phyloP scores from a whole-genome alignment of 2,329 filamentous ascomycete genomes.

The Annulohypoxylon truncatum region DNA sequence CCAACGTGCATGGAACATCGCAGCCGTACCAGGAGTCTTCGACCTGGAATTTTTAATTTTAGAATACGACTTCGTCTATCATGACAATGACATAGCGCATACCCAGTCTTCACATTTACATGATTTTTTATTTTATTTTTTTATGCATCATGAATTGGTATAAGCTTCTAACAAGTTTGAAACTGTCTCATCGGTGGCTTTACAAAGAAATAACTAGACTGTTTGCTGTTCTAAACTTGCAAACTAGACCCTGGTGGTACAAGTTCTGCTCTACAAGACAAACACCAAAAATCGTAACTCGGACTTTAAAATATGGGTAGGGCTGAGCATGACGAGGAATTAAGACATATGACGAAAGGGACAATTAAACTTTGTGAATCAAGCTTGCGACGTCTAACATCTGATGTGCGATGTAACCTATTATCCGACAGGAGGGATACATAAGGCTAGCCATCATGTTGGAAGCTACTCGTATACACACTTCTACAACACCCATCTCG shows the following conservation, averaged over 20 bases:
- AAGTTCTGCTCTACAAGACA: not conserved
- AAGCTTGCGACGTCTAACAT: conserved; percentile 3
- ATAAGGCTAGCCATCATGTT: not conserved
- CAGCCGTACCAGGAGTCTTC: not conserved
- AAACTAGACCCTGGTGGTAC: not conserved
- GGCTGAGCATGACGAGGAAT: conserved; percentile 15
- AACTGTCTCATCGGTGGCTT: not conserved
- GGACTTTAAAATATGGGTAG: conserved; percentile 2
- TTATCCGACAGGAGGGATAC: not conserved
- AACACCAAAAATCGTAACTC: not conserved
- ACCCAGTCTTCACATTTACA: not conserved
- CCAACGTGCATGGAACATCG: conserved; percentile 9
- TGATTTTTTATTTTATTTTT: not conserved
- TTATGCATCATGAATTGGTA: not conserved
- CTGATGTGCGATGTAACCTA: conserved; percentile 9
- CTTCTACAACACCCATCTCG: not conserved
- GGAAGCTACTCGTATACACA: not conserved
- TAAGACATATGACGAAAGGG: not conserved
- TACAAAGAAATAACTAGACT: not conserved
- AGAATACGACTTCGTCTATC: conserved; percentile 18
- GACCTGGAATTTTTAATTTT: conserved; percentile 25
- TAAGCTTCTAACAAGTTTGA: not conserved
- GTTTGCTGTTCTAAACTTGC: not conserved
- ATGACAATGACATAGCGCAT: not conserved
- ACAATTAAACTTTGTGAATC: conserved; percentile 8